phyloP scores from a whole-genome alignment of 2,329 filamentous ascomycete species.

The Penicillium fuscoglaucum region DNA sequence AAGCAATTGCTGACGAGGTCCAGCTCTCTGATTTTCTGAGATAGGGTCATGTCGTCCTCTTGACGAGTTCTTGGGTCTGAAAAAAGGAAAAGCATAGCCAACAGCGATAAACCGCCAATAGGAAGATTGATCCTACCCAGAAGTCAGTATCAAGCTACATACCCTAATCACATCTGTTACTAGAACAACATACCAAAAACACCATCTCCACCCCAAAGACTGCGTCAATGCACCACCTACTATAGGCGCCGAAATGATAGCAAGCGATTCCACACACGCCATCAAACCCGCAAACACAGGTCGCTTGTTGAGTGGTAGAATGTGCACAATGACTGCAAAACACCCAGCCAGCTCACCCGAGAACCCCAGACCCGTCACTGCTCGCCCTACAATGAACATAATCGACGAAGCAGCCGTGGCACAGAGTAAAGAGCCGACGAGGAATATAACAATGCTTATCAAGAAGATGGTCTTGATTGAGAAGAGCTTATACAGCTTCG shows the following conservation, averaged over 20 bases:
- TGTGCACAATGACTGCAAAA: conserved; percentile 15
- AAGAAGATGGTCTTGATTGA: conserved; percentile 31
- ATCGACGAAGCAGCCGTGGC: conserved; percentile 14
- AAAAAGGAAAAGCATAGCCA: conserved; percentile 21
- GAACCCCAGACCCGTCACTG: conserved; percentile 32
- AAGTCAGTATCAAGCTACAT: background rate
- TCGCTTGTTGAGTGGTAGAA: conserved; percentile 29
- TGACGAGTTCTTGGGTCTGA: conserved; percentile 17
- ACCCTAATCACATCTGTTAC: background rate
- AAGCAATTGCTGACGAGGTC: conserved; percentile 28
- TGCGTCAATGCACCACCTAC: conserved; percentile 40
- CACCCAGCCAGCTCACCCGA: conserved; percentile 22
- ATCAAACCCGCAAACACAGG: conserved; percentile 29
- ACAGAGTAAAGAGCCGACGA: conserved; percentile 24
- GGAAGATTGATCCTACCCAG: conserved; percentile 34
- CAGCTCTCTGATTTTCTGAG: conserved; percentile 31
- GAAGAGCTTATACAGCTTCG: conserved; percentile 36
- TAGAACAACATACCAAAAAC: conserved; percentile 27
- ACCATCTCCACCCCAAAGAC: conserved; percentile 39
- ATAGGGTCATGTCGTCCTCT: conserved; percentile 15
- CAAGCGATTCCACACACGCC: conserved; percentile 28
- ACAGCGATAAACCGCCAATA: conserved; percentile 26
- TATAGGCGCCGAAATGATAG: conserved; percentile 31
- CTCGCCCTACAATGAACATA: conserved; percentile 23
- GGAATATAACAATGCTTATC: conserved; percentile 21